Evolutionary conservation across 768 basidiomycete genomes (phyloP).

Genomic region (Candolleomyces efflorescens): DNA sequence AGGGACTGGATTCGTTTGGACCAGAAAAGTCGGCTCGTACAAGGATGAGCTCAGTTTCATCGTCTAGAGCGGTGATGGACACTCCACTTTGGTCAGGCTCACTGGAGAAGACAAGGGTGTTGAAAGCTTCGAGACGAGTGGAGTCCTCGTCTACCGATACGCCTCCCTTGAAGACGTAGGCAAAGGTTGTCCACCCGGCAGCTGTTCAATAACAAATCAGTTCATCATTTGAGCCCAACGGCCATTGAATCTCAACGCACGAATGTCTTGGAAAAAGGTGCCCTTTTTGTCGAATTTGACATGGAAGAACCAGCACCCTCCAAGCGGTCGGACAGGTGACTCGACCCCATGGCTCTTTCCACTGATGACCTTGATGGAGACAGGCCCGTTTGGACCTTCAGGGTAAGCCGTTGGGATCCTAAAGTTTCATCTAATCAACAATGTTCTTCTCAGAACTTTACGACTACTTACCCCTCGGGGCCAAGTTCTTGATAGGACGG

Average conservation of each 20-base stretch:
- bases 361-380: constrained; percentile 80
- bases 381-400: constrained; percentile 58
- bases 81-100: constrained; percentile 62
- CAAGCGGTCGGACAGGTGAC: constrained; percentile 86
- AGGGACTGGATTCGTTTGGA: constrained; percentile 5
- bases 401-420: constrained; percentile 77
- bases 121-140: constrained; percentile 49
- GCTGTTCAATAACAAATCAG: constrained; percentile 36
- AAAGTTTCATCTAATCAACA: background rate
- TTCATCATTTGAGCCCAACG: background rate
- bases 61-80: constrained; percentile 49
- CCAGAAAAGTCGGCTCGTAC: constrained; percentile 32
- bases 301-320: constrained; percentile 94
- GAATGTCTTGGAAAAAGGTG: constrained; percentile 78
- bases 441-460: background rate
- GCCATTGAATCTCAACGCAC: constrained; percentile 37
- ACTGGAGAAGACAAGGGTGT: constrained; percentile 82
- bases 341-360: constrained; percentile 83
- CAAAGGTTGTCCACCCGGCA: constrained; percentile 84
- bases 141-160: constrained; percentile 54
- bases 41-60: constrained; percentile 71
- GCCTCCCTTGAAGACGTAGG: constrained; percentile 72
- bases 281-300: constrained; percentile 60
- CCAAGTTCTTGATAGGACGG: constrained; percentile 83
- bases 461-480: constrained; percentile 46